Evolutionary conservation across 257 asterid genomes (phyloP).

Genomic region (Paulownia fortunei): DNA sequence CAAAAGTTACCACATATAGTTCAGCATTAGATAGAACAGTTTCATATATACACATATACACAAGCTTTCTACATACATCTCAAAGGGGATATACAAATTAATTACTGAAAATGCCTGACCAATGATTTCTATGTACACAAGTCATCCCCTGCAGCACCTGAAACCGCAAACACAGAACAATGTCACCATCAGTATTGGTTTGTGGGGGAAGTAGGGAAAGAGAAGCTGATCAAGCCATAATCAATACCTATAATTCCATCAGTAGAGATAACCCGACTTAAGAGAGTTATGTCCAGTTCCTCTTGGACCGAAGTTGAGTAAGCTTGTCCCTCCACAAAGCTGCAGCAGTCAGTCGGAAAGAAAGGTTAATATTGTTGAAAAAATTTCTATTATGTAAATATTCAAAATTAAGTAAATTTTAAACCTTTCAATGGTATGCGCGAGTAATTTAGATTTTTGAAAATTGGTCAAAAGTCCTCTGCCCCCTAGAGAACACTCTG

Average conservation of each 20-base stretch:
- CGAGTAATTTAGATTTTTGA: not conserved
- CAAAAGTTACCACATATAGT: not conserved
- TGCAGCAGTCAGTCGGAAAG: slow-evolving; percentile 30
- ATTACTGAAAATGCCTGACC: slow-evolving; percentile 20
- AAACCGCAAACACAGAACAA: not conserved
- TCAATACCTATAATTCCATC: slow-evolving; percentile 17
- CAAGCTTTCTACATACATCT: slow-evolving; percentile 25
- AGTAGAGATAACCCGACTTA: not conserved
- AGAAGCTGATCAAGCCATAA: not conserved
- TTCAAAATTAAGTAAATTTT: not conserved
- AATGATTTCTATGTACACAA: slow-evolving; percentile 44
- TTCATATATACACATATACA: slow-evolving; percentile 48
- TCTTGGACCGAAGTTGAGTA: slow-evolving; percentile 73
- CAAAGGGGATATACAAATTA: slow-evolving; percentile 1
- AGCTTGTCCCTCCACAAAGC: slow-evolving; percentile 91
- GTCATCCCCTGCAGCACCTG: slow-evolving; percentile 35
- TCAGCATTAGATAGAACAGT: not conserved
- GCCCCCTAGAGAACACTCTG: too few relatives aligned
- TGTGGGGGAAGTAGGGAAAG: not conserved
- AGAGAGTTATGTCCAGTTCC: slow-evolving; percentile 63
- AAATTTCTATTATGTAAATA: not conserved
- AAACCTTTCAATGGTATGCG: not conserved
- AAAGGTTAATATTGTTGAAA: not conserved
- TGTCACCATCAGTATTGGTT: not conserved
- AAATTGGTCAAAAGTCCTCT: too few relatives aligned